Evolutionary conservation across 1,284 basidiomycete genomes (phyloP).

Genomic region (Ustilago bromivora): DNA sequence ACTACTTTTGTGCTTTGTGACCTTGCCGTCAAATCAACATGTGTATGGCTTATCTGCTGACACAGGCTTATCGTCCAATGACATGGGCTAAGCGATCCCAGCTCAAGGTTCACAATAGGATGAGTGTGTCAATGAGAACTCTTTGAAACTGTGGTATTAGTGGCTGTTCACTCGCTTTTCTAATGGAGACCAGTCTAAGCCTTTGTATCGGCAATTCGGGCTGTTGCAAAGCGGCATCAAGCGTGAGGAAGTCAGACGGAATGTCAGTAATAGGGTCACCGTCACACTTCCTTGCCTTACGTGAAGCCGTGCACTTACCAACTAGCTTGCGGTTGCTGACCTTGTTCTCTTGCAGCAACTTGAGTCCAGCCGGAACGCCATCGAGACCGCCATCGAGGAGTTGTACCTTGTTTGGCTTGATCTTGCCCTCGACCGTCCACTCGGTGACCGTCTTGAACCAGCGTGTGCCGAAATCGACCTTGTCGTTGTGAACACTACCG

Average conservation of each 20-base stretch:
- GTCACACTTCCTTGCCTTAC: background rate
- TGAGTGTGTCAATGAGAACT: background rate
- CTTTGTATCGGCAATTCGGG: constrained; percentile 33
- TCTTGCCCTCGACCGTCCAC: constrained; percentile 59
- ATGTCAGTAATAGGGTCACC: background rate
- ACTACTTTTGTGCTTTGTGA: background rate
- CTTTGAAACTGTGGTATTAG: background rate
- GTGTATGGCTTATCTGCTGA: background rate
- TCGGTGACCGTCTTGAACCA: constrained; percentile 55
- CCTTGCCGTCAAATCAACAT: background rate
- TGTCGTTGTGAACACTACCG: constrained; percentile 27
- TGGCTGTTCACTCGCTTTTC: background rate
- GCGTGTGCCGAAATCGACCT: constrained; percentile 46
- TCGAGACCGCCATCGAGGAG: constrained; percentile 53
- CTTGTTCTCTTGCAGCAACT: constrained; percentile 55
- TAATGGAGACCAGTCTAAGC: background rate
- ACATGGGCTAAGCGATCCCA: background rate
- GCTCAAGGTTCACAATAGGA: background rate
- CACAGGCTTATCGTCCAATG: constrained; percentile 15
- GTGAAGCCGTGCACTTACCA: constrained; percentile 43
- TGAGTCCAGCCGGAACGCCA: constrained; percentile 50
- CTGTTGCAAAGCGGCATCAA: constrained; percentile 4
- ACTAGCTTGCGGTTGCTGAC: constrained; percentile 69
- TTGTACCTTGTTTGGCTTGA: constrained; percentile 58
- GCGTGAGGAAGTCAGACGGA: background rate